Conservation (phyloP, 352 stramenopile species). For the Phytophthora fragariaefolia region DNA sequence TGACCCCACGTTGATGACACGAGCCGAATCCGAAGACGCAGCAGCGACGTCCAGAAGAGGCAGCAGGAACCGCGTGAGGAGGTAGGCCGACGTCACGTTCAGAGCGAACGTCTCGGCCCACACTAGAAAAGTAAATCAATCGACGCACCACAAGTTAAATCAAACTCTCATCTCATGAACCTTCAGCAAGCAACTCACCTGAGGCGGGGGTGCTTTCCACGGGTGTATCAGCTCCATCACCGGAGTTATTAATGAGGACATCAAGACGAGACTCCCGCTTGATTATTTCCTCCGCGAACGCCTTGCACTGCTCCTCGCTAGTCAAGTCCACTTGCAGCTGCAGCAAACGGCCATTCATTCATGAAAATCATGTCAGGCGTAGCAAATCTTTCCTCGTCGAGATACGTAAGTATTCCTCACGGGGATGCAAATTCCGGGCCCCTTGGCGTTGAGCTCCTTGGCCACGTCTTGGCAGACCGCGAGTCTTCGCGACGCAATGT, state of each 20-base stretch:
- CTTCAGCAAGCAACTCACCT: slow-evolving; percentile 28
- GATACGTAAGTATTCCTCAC: no score
- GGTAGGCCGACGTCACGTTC: slow-evolving; percentile 96
- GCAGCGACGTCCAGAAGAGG: slow-evolving; percentile 86
- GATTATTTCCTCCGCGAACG: slow-evolving; percentile 74
- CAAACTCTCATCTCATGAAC: not conserved
- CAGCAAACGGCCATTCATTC: no score
- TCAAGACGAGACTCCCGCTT: slow-evolving; percentile 79
- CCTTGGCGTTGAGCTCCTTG: slow-evolving; percentile 60
- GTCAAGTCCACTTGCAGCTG: slow-evolving; percentile 43
- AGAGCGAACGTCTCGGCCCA: slow-evolving; percentile 94
- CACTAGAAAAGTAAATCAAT: slow-evolving; percentile 48
- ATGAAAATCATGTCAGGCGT: not conserved
- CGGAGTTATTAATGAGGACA: slow-evolving; percentile 96
- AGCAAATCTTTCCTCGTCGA: no score
- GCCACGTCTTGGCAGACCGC: slow-evolving; percentile 83
- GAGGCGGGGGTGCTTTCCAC: slow-evolving; percentile 44
- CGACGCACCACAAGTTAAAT: slow-evolving; percentile 22
- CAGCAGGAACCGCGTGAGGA: slow-evolving; percentile 90
- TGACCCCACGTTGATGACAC: slow-evolving; percentile 83
- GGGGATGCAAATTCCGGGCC: slow-evolving; percentile 67
- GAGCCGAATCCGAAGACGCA: slow-evolving; percentile 48
- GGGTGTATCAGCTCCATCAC: slow-evolving; percentile 22
- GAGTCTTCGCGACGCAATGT: slow-evolving; percentile 90
- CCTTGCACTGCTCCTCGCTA: slow-evolving; percentile 38